Conservation (phyloP, 352 stramenopile species). For the Phytophthora sansomeana region DNA sequence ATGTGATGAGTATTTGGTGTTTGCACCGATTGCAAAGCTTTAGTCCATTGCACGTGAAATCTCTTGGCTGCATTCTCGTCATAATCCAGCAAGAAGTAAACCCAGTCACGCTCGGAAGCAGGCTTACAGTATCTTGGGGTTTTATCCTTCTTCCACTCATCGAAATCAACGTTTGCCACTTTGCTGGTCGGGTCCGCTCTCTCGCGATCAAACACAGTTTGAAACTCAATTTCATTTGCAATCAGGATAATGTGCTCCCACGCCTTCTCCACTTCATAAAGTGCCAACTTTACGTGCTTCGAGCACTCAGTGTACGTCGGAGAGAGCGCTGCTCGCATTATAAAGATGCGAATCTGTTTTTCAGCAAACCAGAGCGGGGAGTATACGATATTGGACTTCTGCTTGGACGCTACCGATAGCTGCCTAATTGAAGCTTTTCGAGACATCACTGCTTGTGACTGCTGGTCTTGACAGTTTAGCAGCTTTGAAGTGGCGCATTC, state of each 20-base stretch:
- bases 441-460: conserved; percentile 12
- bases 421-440: conserved; percentile 23
- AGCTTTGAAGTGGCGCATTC: conserved; percentile 62
- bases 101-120: conserved; percentile 45
- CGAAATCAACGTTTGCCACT: conserved; percentile 46
- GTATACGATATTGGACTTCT: conserved; percentile 27
- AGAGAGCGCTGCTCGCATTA: conserved; percentile 50
- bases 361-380: conserved; percentile 64
- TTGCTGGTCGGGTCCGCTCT: conserved; percentile 11
- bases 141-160: conserved; percentile 63
- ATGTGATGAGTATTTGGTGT: conserved; percentile 30
- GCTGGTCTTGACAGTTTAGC: conserved; percentile 40
- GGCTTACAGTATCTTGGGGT: conserved; percentile 36
- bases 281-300: conserved; percentile 38
- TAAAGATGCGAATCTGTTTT: conserved; percentile 63
- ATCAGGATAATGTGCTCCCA: conserved; percentile 64
- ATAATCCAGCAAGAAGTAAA: conserved; percentile 57
- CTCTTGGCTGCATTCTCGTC: conserved; percentile 45
- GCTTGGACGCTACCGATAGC: conserved; percentile 8
- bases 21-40: conserved; percentile 35
- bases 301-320: conserved; percentile 45
- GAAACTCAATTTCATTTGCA: conserved; percentile 52
- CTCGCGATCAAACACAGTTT: conserved; percentile 43
- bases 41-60: conserved; percentile 63
- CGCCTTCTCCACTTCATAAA: conserved; percentile 51